Evolutionary conservation across 106 monocot genomes (phyloP).

Genomic region (Dioscorea alata): DNA sequence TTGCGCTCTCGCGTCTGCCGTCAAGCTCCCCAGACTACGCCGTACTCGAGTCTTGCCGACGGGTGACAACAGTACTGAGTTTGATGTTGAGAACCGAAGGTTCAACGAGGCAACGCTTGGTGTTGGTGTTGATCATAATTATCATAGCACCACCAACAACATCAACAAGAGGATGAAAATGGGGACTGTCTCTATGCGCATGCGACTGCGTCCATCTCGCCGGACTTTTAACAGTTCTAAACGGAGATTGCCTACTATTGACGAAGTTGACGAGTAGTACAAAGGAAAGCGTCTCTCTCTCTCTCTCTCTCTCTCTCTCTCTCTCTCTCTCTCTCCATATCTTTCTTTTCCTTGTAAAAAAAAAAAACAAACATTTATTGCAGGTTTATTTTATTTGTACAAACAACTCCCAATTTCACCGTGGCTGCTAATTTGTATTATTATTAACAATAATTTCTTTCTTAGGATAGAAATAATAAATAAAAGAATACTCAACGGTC

Average conservation of each 20-base stretch:
- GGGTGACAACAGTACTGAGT: neutral
- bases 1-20: neutral
- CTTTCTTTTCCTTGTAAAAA: too few relatives aligned
- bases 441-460: too few relatives aligned
- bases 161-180: neutral
- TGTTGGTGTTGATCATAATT: too few relatives aligned
- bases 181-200: neutral
- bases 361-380: too few relatives aligned
- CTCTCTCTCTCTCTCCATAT: too few relatives aligned
- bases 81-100: neutral
- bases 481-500: too few relatives aligned
- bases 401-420: too few relatives aligned
- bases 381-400: too few relatives aligned
- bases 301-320: too few relatives aligned
- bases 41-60: neutral
- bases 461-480: too few relatives aligned
- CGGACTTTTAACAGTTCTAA: neutral
- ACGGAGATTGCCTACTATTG: neutral
- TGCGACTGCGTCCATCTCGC: neutral
- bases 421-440: too few relatives aligned
- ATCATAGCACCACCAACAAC: neutral
- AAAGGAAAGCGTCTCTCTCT: too few relatives aligned
- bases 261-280: neutral
- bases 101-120: neutral
- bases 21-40: neutral